Base-by-base conservation (phyloP, 2,329 filamentous ascomycete species). In the Trichophyton simii region DNA sequence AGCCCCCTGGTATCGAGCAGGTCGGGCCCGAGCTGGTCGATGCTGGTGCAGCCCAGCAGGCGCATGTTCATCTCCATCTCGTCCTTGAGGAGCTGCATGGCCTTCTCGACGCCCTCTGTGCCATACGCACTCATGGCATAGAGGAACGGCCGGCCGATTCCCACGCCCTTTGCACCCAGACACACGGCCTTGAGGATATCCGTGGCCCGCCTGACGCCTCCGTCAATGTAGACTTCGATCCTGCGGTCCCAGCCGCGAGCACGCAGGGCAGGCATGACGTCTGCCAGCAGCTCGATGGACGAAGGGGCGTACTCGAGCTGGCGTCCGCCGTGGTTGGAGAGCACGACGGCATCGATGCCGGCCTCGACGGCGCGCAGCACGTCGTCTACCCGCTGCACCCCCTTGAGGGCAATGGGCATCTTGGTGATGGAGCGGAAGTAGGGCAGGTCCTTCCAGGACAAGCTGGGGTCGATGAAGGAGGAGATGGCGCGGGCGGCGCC, bases 11-110 rank as follows among this genome's bases (percentile, higher is more conserved):
- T 83, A 72, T 99, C 94, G 20, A 99, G 73, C 73, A 99, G 77
- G 28, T 84, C 85, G 0, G 91, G 87, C 64, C 88, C 89, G 64
- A 99, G 77, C 67, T 99, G 85, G 41, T 85, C 84, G 36, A 99
- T 74, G 63, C 76, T 85, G 20, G 81, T 83, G 63, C 85, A 88
- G 8, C 94, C 94, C 67, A 99, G 90, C 65, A 99, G 78, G 5
- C 94, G 84, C 94, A 99, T 97, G 71, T 92, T 94, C 92, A 97
- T 97, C 78, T 95, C 91, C 83, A 99, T 89, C 81, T 99, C 94
- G 70, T 97, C 94, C 77, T 89, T 91, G 67, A 96, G 81, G 62
- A 96, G 78, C 75, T 91, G 87, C 87, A 97, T 96, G 36, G 94
- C 94, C 38, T 89, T 83, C 70, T 95, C 89, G 20, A 97, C 92